phyloP scores from a whole-genome alignment of 192 early-diverging fungal species.

The Umbelopsis vinacea region DNA sequence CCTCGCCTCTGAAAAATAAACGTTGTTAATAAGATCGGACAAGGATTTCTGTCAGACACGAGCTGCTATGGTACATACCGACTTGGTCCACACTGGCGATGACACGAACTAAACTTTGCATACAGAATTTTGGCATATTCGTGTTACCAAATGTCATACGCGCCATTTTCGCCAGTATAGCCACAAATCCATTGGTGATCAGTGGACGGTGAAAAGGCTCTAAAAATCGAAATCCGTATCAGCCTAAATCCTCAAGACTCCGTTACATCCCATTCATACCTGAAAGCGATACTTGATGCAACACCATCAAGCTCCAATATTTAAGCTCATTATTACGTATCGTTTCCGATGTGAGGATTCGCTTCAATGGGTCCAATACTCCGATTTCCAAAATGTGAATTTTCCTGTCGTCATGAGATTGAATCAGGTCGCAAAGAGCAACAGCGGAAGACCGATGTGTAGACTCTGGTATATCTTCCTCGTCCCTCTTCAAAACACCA shows the following conservation, averaged over 20 bases:
- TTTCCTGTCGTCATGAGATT: constrained; percentile 60
- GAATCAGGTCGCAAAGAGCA: constrained; percentile 70
- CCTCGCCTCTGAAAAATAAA: constrained; percentile 38
- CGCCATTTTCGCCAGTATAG: constrained; percentile 65
- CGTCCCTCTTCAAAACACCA: constrained; percentile 50
- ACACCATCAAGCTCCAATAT: constrained; percentile 78
- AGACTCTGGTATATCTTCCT: constrained; percentile 54
- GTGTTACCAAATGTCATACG: constrained; percentile 81
- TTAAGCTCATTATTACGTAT: constrained; percentile 74
- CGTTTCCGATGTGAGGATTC: constrained; percentile 55
- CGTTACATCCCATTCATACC: constrained; percentile 47
- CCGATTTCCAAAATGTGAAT: constrained; percentile 61
- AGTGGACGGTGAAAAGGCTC: constrained; percentile 59
- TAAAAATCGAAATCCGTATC: neutral
- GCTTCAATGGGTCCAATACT: constrained; percentile 60
- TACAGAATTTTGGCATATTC: constrained; percentile 82
- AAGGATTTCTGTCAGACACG: neutral
- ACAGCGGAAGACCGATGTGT: constrained; percentile 69
- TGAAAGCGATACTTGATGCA: constrained; percentile 71
- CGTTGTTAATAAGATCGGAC: constrained; percentile 10
- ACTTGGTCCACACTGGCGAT: constrained; percentile 58
- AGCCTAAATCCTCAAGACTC: neutral
- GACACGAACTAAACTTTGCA: constrained; percentile 76
- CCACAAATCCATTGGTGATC: constrained; percentile 58
- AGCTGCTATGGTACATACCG: constrained; percentile 13